phyloP scores from a whole-genome alignment of 495 filamentous ascomycete species.

The Copromyces sp. region DNA sequence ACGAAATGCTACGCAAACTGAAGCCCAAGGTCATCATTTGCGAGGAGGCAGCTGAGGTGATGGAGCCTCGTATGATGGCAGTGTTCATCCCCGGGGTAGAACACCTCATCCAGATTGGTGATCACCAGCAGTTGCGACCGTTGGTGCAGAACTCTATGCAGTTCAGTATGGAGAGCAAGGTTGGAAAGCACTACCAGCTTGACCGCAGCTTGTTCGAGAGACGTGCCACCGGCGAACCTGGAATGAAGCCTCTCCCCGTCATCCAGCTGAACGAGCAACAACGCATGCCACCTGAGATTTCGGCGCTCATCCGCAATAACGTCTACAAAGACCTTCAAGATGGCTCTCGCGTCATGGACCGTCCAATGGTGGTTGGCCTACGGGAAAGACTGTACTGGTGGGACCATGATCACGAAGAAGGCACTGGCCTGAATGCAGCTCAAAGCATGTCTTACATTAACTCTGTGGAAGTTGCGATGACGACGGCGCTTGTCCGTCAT shows the following conservation, averaged over 20 bases:
- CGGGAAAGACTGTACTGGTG: constrained; percentile 62
- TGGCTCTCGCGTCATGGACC: constrained; percentile 34
- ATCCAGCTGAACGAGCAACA: constrained; percentile 45
- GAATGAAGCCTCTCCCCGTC: constrained; percentile 17
- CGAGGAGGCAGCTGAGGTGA: constrained; percentile 71
- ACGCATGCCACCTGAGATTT: constrained; percentile 56
- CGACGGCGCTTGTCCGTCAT: constrained; percentile 55
- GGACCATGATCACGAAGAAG: constrained; percentile 53
- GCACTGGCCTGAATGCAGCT: constrained; percentile 27
- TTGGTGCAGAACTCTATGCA: constrained; percentile 20
- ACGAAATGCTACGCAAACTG: constrained; percentile 50
- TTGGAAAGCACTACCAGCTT: constrained; percentile 12
- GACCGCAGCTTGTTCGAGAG: constrained; percentile 24
- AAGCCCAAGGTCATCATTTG: constrained; percentile 58
- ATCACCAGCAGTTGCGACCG: constrained; percentile 65
- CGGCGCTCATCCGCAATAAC: constrained; percentile 42
- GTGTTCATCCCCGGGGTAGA: constrained; percentile 60
- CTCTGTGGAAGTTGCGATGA: constrained; percentile 57
- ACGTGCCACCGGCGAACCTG: constrained; percentile 14
- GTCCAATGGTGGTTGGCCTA: constrained; percentile 57
- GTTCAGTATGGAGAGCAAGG: constrained; percentile 14
- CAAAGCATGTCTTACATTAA: constrained; percentile 55
- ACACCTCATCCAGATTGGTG: constrained; percentile 70
- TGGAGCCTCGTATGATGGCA: constrained; percentile 61
- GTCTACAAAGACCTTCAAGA: constrained; percentile 61